Evolutionary conservation across 768 basidiomycete species (phyloP).

Genomic region (Boletus vinaceobasis): DNA sequence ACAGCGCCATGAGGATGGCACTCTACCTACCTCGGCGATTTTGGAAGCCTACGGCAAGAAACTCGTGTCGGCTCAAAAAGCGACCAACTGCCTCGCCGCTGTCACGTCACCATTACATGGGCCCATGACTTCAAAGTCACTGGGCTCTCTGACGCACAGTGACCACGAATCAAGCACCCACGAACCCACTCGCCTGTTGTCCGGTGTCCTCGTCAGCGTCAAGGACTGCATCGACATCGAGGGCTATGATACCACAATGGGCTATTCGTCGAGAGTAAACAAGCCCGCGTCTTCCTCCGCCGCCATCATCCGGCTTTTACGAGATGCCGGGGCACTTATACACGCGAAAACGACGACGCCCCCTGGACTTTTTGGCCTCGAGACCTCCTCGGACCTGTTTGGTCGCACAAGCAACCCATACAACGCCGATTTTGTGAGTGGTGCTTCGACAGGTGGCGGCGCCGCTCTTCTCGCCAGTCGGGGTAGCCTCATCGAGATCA

Average conservation of each 20-base stretch:
- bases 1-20: constrained; percentile 26
- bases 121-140: constrained; percentile 8
- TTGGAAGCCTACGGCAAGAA: constrained; percentile 41
- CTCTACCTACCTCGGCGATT: constrained; percentile 30
- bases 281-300: constrained; percentile 35
- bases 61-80: constrained; percentile 36
- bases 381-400: constrained; percentile 43
- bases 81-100: constrained; percentile 51
- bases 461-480: constrained; percentile 45
- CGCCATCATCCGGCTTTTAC: constrained; percentile 39
- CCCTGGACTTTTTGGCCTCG: constrained; percentile 39
- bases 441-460: constrained; percentile 53
- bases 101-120: constrained; percentile 42
- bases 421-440: constrained; percentile 38
- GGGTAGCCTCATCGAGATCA: constrained; percentile 44
- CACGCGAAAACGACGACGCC: constrained; percentile 44
- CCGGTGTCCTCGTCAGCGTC: constrained; percentile 47
- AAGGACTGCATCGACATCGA: constrained; percentile 47
- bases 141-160: constrained; percentile 6
- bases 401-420: constrained; percentile 49
- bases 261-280: constrained; percentile 38
- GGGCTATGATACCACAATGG: constrained; percentile 46
- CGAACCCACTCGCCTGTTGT: constrained; percentile 27
- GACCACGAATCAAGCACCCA: neutral
- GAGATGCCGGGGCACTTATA: constrained; percentile 41